A percentile compares a stretch with the other conserved stretches of the same genome.
Evolutionary conservation across 192 early-diverging fungal species (phyloP).

Genomic region (Diversispora eburnea): DNA sequence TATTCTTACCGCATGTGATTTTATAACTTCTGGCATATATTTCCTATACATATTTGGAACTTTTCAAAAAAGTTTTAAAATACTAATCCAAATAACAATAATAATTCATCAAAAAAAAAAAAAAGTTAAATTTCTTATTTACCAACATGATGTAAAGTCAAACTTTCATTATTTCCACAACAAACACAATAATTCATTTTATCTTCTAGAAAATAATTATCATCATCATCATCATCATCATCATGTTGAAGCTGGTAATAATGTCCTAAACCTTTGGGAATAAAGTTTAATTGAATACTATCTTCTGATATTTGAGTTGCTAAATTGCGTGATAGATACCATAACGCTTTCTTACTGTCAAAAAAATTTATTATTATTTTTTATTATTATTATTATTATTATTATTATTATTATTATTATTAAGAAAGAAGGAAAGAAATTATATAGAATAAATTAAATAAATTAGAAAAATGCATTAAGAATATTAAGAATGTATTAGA

Average conservation of each 20-base stretch:
- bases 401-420: too few species aligned
- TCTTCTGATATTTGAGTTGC: conserved; percentile 24
- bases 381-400: too few species aligned
- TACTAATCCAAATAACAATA: too few species aligned
- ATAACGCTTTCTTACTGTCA: conserved; percentile 32
- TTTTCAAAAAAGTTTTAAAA: too few species aligned
- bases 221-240: not conserved
- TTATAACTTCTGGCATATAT: conserved; percentile 36
- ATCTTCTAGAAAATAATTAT: conserved; percentile 39
- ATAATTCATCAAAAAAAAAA: too few species aligned
- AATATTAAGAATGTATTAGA: too few species aligned
- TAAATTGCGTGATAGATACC: conserved; percentile 35
- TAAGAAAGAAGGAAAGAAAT: too few species aligned
- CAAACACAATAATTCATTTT: conserved; percentile 36
- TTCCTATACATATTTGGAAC: conserved; percentile 43
- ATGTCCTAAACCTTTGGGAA: conserved; percentile 38
- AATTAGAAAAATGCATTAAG: too few species aligned
- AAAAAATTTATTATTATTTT: too few species aligned
- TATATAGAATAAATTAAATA: too few species aligned
- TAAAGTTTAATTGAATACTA: conserved; percentile 34
- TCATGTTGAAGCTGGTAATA: too few species aligned
- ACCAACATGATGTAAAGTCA: conserved; percentile 38
- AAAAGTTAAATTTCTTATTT: too few species aligned
- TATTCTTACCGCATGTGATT: conserved; percentile 38
- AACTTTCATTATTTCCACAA: conserved; percentile 22